Evolutionary conservation across 1,284 basidiomycete genomes (phyloP).

Genomic region (Grifola frondosa): DNA sequence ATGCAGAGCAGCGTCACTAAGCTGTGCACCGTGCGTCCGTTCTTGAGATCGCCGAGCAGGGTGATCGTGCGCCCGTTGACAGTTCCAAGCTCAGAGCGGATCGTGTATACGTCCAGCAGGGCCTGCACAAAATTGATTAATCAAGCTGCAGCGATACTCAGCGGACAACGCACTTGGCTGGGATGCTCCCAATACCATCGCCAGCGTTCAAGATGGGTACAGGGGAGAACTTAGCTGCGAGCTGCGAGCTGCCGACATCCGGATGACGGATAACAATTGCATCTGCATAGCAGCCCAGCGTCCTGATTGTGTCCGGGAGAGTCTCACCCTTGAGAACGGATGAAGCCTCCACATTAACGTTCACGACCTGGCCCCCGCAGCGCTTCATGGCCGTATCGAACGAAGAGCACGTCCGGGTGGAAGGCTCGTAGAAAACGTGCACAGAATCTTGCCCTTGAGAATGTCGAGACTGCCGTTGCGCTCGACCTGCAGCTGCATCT

Average conservation of each 20-base stretch:
- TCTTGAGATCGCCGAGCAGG: slow-evolving; percentile 94
- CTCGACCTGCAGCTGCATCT: slow-evolving; percentile 96
- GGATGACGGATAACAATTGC: slow-evolving; percentile 96
- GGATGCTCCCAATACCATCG: slow-evolving; percentile 98
- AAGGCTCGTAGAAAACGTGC: slow-evolving; percentile 99
- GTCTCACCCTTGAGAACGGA: slow-evolving; percentile 96
- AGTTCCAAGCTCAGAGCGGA: slow-evolving; percentile 96
- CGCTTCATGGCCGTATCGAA: slow-evolving; percentile 99
- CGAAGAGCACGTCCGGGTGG: slow-evolving; percentile 93
- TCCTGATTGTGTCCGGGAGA: slow-evolving; percentile 91
- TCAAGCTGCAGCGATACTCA: neutral
- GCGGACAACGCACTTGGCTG: slow-evolving; percentile 66
- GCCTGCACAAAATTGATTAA: slow-evolving; percentile 47
- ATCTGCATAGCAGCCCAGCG: slow-evolving; percentile 94
- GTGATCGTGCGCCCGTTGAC: slow-evolving; percentile 97
- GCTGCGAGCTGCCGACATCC: slow-evolving; percentile 86
- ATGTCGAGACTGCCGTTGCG: slow-evolving; percentile 88
- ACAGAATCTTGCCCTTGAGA: slow-evolving; percentile 88
- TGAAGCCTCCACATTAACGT: slow-evolving; percentile 79
- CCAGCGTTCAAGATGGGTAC: slow-evolving; percentile 97
- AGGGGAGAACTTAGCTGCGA: slow-evolving; percentile 92
- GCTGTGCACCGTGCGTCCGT: slow-evolving; percentile 96
- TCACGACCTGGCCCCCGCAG: slow-evolving; percentile 93
- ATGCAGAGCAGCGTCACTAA: slow-evolving; percentile 91
- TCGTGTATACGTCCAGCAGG: slow-evolving; percentile 93